phyloP scores from a whole-genome alignment of 139 green algal genomes.

The Chlorella sorokiniana region DNA sequence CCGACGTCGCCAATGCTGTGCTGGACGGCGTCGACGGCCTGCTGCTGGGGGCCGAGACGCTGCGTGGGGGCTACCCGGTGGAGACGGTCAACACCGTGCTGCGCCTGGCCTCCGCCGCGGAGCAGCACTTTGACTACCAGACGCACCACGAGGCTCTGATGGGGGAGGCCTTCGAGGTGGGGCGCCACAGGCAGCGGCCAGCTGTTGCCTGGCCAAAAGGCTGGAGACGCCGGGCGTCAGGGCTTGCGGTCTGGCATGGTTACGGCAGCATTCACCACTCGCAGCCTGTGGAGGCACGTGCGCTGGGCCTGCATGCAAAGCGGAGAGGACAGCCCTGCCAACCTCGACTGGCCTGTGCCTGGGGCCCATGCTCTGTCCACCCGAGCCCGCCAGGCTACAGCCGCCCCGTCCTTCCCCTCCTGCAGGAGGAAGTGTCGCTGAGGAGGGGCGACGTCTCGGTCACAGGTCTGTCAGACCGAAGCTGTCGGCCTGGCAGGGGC shows the following conservation, averaged over 20 bases:
- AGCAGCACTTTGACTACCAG: slow-evolving; percentile 53
- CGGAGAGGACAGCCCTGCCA: too few relatives aligned
- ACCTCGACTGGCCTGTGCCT: too few relatives aligned
- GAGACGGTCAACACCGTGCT: slow-evolving; percentile 42
- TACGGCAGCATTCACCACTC: too few relatives aligned
- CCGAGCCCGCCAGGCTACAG: too few relatives aligned
- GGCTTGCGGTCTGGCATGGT: not conserved
- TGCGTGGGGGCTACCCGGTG: slow-evolving; percentile 83
- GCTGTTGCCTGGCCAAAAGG: not conserved
- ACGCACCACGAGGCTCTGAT: slow-evolving; percentile 42
- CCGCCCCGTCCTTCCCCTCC: too few relatives aligned
- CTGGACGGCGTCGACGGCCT: slow-evolving; percentile 83
- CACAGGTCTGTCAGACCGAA: not conserved
- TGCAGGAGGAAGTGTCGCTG: slow-evolving; percentile 24
- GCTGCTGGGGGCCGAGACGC: slow-evolving; percentile 87
- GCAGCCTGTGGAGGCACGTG: too few relatives aligned
- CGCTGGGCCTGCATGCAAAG: too few relatives aligned
- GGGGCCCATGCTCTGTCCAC: not conserved
- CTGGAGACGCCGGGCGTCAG: not conserved
- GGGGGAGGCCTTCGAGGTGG: slow-evolving; percentile 26
- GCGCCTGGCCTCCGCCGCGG: slow-evolving; percentile 25
- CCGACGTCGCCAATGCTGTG: slow-evolving; percentile 94
- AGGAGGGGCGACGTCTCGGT: not conserved
- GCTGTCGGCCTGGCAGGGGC: not conserved
- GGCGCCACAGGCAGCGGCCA: not conserved